A percentile compares a stretch with the other conserved stretches of the same genome.
phyloP scores from a whole-genome alignment of 441 rosid genomes.

The Erodium texanum region DNA sequence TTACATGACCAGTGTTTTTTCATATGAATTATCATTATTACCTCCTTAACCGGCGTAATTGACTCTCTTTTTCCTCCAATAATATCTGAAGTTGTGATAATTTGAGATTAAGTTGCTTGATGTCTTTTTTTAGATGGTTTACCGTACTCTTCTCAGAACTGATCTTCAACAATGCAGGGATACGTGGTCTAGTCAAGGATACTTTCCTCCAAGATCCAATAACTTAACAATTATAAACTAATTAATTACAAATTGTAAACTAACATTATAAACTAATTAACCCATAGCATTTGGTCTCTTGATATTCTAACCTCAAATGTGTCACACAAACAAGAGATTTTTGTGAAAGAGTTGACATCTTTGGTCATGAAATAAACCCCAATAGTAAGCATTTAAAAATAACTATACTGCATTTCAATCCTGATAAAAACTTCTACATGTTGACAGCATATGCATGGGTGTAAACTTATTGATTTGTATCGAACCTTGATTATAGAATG shows the following conservation, averaged over 20 bases:
- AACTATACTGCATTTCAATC: too few species aligned
- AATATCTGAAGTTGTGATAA: slow-evolving; percentile 55
- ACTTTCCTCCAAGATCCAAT: slow-evolving; percentile 16
- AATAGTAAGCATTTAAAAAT: too few species aligned
- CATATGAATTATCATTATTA: slow-evolving; percentile 23
- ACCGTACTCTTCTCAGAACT: slow-evolving; percentile 46
- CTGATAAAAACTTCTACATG: too few species aligned
- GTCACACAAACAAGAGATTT: too few species aligned
- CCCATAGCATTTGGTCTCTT: too few species aligned
- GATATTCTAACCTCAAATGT: too few species aligned
- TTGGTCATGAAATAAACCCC: too few species aligned
- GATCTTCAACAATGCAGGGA: slow-evolving; percentile 58
- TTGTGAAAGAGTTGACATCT: too few species aligned
- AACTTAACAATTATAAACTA: background rate
- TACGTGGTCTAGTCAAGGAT: slow-evolving; percentile 47
- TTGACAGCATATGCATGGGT: too few species aligned
- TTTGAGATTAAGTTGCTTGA: slow-evolving; percentile 48
- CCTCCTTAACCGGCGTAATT: slow-evolving; percentile 37
- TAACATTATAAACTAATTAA: background rate
- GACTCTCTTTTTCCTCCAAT: slow-evolving; percentile 54
- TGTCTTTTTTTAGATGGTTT: slow-evolving; percentile 42
- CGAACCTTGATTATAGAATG: background rate
- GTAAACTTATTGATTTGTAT: background rate
- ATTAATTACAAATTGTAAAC: too few species aligned
- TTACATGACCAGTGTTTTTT: slow-evolving; percentile 2